Base-by-base conservation (phyloP, 306 rosid genomes). In the Citrullus mucosospermus region DNA sequence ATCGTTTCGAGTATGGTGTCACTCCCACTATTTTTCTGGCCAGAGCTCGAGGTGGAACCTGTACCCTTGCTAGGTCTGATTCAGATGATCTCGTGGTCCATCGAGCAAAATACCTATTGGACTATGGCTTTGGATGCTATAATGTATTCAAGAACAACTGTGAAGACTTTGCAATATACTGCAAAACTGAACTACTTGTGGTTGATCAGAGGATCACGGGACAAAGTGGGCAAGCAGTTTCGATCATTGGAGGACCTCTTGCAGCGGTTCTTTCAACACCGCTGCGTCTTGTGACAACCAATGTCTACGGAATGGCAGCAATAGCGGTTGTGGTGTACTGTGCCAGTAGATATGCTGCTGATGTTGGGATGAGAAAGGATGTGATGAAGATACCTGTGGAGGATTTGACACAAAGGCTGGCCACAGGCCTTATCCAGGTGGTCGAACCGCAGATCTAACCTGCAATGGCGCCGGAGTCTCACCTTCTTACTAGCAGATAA, bases 1-100 rank as follows among this genome's bases (percentile, higher is more conserved):
- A 92, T 72, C 96, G 97, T 46, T 95, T 95, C 8, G 91, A 91
- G 82, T 95, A 95, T 43, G 80, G 88, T 0, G 98, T 95, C 51
- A 71, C 36, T 79, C 91, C 96, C 11, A 58, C 98, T 18, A 87
- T 90, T 57, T 94, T 94, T 81, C 81, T 94, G 4, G 92, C 97
- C 18, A 94, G 90, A 84, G 96, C 95, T 30, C 92, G 98, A 0
- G 98, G 98, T 1, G 98, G 98, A 75, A 92, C 98, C 2, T 95
- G 98, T 82, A 89, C 98, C 15, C 96, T 95, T 39, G 97, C 98
- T 2, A 85, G 59, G 76, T 77, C 97, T 2, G 98, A 95, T 43
- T 36, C 85, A 22, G 80, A 83, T 20, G 92, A 88, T 8, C 56
- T 76, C 0, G 97, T 91, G 22, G 92, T 95, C 41, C 98, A 89